A percentile compares a stretch with the other conserved stretches of the same genome.
Evolutionary conservation across 306 rosid genomes (phyloP).

Genomic region (Herpetospermum pedunculosum): DNA sequence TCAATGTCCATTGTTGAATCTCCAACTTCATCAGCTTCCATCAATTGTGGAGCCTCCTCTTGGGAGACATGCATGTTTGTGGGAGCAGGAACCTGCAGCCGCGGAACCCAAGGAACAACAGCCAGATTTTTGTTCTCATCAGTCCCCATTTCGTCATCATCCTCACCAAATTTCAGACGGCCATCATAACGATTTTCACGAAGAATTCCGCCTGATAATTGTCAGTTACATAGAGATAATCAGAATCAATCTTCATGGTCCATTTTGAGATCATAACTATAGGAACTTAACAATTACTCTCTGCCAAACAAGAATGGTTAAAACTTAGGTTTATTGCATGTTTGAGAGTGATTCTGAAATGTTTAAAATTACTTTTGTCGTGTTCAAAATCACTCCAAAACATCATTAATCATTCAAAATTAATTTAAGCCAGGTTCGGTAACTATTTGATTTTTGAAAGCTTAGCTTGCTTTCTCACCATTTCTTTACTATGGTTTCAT

Average conservation of each 20-base stretch:
- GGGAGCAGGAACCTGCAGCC: background rate
- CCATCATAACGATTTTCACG: constrained; percentile 15
- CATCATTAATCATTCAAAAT: too few relatives aligned
- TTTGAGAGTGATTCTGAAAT: too few relatives aligned
- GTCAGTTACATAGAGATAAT: background rate
- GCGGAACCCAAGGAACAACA: constrained; percentile 64
- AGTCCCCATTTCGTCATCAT: background rate
- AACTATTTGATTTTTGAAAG: too few relatives aligned
- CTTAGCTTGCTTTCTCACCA: too few relatives aligned
- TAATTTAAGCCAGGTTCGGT: too few relatives aligned
- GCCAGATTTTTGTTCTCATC: constrained; percentile 21
- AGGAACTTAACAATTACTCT: background rate
- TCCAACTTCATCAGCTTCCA: constrained; percentile 44
- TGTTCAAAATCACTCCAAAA: too few relatives aligned
- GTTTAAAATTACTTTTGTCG: too few relatives aligned
- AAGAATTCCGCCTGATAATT: constrained; percentile 27
- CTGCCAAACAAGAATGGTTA: background rate
- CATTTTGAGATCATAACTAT: background rate
- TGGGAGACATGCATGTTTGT: background rate
- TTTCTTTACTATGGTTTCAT: too few relatives aligned
- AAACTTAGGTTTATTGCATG: background rate
- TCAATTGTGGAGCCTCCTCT: constrained; percentile 13
- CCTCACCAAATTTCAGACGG: constrained; percentile 4
- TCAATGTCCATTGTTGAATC: constrained; percentile 49
- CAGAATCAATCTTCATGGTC: background rate